phyloP scores from a whole-genome alignment of 2,329 filamentous ascomycete species.

The Coniella lustricola region DNA sequence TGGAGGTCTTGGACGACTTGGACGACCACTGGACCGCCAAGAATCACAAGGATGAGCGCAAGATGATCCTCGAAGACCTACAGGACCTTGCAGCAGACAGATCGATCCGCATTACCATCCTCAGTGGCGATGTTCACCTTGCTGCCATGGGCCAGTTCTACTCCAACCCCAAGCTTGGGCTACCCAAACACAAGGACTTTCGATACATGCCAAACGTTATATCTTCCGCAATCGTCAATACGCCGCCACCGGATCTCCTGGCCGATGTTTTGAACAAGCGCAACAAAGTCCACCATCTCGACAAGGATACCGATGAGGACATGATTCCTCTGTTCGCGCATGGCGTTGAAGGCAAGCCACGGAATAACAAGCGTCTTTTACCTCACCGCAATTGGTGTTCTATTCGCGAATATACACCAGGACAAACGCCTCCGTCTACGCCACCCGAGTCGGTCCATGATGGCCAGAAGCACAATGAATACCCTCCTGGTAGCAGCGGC shows the following conservation, averaged over 20 bases:
- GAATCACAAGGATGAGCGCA: constrained; percentile 85
- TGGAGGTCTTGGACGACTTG: constrained; percentile 84
- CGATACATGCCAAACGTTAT: constrained; percentile 96
- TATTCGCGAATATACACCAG: constrained; percentile 77
- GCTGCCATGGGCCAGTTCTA: constrained; percentile 93
- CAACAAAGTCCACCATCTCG: constrained; percentile 71
- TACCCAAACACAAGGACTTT: constrained; percentile 85
- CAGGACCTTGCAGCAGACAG: constrained; percentile 92
- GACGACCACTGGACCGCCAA: constrained; percentile 98
- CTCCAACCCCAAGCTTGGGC: constrained; percentile 71
- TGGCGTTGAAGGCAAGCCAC: constrained; percentile 79
- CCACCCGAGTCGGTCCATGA: constrained; percentile 49
- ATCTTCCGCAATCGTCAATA: constrained; percentile 90
- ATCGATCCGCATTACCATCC: constrained; percentile 82
- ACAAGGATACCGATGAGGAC: constrained; percentile 78
- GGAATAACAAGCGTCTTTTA: constrained; percentile 86
- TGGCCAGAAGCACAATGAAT: constrained; percentile 28
- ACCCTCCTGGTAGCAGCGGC: constrained; percentile 27
- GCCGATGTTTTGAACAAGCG: constrained; percentile 90
- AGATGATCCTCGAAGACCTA: constrained; percentile 78
- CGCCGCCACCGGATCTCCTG: constrained; percentile 78
- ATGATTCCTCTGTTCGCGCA: constrained; percentile 92
- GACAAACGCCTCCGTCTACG: constrained; percentile 61
- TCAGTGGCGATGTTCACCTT: constrained; percentile 90
- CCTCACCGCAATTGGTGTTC: constrained; percentile 95